These are phyloP conservation scores for Sporisorium sorghi DNA, from an alignment of 1,284 basidiomycete genomes.

Conservation along the genomic window DNA sequence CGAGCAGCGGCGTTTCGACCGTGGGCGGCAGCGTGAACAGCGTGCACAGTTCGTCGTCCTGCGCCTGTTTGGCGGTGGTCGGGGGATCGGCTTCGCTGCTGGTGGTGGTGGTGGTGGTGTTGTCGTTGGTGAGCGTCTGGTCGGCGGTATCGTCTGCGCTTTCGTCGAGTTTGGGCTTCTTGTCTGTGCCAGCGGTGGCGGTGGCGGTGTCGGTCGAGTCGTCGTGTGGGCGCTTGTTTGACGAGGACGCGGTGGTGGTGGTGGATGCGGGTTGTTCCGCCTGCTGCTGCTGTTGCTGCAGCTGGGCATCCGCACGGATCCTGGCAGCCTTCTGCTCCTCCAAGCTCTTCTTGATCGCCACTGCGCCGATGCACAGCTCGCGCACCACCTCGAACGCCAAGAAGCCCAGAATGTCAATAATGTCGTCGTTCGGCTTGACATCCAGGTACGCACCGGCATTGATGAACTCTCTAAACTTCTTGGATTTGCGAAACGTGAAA, in stretches of 20 bases:
- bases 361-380: constrained; percentile 78
- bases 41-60: constrained; percentile 48
- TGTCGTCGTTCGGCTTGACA: constrained; percentile 91
- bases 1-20: constrained; percentile 50
- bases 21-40: constrained; percentile 56
- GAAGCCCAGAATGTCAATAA: constrained; percentile 95
- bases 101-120: not conserved
- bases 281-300: constrained; percentile 11
- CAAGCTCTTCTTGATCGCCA: constrained; percentile 57
- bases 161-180: constrained; percentile 17
- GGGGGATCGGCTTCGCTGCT: not conserved
- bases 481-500: constrained; percentile 88
- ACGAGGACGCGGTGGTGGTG: not conserved
- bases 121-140: not conserved
- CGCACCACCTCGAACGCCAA: constrained; percentile 97
- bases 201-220: not conserved
- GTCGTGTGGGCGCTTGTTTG: constrained; percentile 19
- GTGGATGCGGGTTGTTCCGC: not conserved
- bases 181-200: not conserved
- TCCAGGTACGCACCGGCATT: constrained; percentile 90
- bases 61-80: not conserved
- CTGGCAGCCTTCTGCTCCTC: constrained; percentile 46
- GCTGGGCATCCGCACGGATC: constrained; percentile 12
- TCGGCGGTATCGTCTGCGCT: not conserved
- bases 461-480: constrained; percentile 94